These are phyloP conservation scores for Podaxis sp. DNA, from an alignment of 768 basidiomycete genomes.

Conservation along the genomic window DNA sequence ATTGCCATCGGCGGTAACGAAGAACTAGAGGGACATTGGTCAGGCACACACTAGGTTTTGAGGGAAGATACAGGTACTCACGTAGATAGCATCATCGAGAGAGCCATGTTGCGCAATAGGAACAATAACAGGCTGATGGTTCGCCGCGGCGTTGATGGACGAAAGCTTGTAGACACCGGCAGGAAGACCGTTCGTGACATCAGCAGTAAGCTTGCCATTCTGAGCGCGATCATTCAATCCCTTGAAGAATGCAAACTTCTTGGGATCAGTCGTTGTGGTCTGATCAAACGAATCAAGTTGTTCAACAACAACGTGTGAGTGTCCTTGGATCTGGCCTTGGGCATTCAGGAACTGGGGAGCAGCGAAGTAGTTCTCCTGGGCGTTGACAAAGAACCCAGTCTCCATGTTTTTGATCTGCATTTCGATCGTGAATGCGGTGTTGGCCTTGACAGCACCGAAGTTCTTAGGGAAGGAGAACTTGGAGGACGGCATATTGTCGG, in stretches of 20 bases:
- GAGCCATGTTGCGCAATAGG: slow-evolving; percentile 47
- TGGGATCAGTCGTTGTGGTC: slow-evolving; percentile 42
- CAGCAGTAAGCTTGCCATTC: slow-evolving; percentile 46
- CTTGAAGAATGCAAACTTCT: slow-evolving; percentile 63
- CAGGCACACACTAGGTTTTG: background rate
- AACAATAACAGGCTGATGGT: slow-evolving; percentile 46
- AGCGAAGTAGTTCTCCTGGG: slow-evolving; percentile 41
- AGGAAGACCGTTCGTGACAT: slow-evolving; percentile 47
- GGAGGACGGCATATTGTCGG: slow-evolving; percentile 39
- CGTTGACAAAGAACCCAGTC: slow-evolving; percentile 49
- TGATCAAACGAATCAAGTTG: slow-evolving; percentile 35
- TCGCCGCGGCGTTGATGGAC: slow-evolving; percentile 46
- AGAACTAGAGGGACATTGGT: slow-evolving; percentile 12
- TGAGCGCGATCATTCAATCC: slow-evolving; percentile 43
- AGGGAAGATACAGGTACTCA: slow-evolving; percentile 19
- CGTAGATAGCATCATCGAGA: slow-evolving; percentile 44
- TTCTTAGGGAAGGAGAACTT: slow-evolving; percentile 44
- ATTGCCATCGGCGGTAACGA: slow-evolving; percentile 13
- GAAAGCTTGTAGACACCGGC: slow-evolving; percentile 52
- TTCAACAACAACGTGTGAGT: slow-evolving; percentile 56
- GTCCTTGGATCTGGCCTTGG: slow-evolving; percentile 41
- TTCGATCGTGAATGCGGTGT: slow-evolving; percentile 39
- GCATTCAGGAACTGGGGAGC: slow-evolving; percentile 47
- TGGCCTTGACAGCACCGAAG: slow-evolving; percentile 32
- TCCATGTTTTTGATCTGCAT: slow-evolving; percentile 33